Percentiles rank a stretch among this genome's conserved stretches.
phyloP scores from a whole-genome alignment of 257 asterid species.

The Voacanga thouarsii region DNA sequence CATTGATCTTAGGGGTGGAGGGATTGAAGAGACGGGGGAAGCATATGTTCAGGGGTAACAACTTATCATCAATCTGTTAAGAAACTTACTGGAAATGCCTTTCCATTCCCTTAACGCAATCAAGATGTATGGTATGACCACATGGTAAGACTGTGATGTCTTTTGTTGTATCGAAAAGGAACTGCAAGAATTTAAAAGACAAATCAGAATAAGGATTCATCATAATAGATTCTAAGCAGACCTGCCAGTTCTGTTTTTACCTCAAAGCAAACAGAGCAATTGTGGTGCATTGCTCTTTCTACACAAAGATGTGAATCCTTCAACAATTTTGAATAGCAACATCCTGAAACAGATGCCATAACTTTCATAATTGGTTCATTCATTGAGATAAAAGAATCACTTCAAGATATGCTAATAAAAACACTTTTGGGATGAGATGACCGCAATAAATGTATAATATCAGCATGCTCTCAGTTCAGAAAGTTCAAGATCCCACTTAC shows the following conservation, averaged over 20 bases:
- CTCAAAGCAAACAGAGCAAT: slow-evolving; percentile 78
- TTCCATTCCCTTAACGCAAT: slow-evolving; percentile 64
- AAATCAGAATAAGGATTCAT: background rate
- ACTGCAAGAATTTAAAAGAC: slow-evolving; percentile 31
- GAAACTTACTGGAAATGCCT: slow-evolving; percentile 48
- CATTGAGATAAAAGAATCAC: background rate
- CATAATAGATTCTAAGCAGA: background rate
- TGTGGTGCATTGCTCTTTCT: slow-evolving; percentile 79
- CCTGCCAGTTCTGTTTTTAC: slow-evolving; percentile 21
- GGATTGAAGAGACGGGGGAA: background rate
- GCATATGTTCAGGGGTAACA: background rate
- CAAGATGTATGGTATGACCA: slow-evolving; percentile 67
- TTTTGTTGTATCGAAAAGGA: slow-evolving; percentile 54
- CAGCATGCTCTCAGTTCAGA: background rate
- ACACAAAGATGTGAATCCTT: slow-evolving; percentile 63
- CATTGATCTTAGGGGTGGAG: background rate
- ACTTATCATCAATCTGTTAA: background rate
- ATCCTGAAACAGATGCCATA: slow-evolving; percentile 34
- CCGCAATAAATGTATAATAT: background rate
- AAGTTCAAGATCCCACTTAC: slow-evolving; percentile 27
- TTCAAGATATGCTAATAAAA: background rate
- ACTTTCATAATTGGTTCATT: background rate
- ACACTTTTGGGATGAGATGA: background rate
- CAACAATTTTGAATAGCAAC: slow-evolving; percentile 57
- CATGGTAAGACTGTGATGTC: slow-evolving; percentile 51